Base-by-base conservation (phyloP, 768 basidiomycete species). In the Clathrus columnatus region DNA sequence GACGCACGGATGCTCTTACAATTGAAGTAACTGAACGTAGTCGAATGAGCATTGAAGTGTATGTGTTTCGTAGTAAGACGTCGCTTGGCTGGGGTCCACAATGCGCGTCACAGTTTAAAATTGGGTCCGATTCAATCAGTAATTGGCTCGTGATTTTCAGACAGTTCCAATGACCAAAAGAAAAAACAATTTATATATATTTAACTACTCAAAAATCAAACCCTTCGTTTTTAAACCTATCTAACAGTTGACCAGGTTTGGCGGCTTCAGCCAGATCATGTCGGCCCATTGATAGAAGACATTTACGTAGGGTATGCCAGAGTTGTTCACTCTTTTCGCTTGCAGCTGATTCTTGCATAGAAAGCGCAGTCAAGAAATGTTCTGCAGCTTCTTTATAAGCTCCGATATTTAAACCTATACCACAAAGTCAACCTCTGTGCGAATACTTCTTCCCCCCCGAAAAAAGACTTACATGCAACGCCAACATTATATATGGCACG, bases 401-500 rank as follows among this genome's bases (percentile, higher is more conserved):
- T 7, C 93, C 94, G 50, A 98, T 95, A 67, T 99, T 99, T 58
- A 99, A 70, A 65, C 95, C 92, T 96, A 57, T 5, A 58, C 48
- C 20, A 1, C 8, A 2, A 18, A 24, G 20, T 16, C 5, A n/a
- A 53, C 5, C 7, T 44, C 57, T 21, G n/a, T 60, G 41, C 50
- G 44, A 45, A 8, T 56, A 48, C 24, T 26, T 16, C 32, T 23
- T 32, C 48, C n/a, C 16, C 49, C 27, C 46, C 23, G 46, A 53
- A 24, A 57, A 51, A 47, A 41, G 3, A 80, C 90, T 62, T 64
- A 93, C 93, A 99, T 20, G 94, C 93, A 24, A 99, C 96, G 44
- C 94, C 96, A 30, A 99, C 90, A 63, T 99, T 99, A 66, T 95
- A 97, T 21, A 97, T 90, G 8, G 94, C 96, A 10, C 96, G 84